phyloP scores from a whole-genome alignment of 768 basidiomycete genomes.

The Auricularia cornea region DNA sequence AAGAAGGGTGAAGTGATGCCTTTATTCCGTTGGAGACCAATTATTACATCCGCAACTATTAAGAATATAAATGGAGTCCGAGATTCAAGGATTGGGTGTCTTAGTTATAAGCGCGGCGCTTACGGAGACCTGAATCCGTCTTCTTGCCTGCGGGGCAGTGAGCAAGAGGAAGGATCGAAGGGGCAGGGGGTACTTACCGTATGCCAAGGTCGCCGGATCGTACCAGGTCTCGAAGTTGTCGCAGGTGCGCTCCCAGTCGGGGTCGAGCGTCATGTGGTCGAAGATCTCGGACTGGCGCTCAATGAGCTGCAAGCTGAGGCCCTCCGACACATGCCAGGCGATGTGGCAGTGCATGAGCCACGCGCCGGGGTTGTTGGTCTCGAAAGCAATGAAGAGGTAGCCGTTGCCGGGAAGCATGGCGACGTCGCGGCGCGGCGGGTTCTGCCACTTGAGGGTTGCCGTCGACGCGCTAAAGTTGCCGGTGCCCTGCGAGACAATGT shows the following conservation, averaged over 20 bases:
- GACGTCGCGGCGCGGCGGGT: constrained; percentile 4
- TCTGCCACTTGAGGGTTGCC: not conserved
- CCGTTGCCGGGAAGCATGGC: constrained; percentile 6
- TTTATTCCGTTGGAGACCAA: too few species aligned
- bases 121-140: not conserved
- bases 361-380: constrained; percentile 3
- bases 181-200: not conserved
- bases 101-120: too few species aligned
- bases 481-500: not conserved
- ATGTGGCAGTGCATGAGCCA: constrained; percentile 6
- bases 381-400: not conserved
- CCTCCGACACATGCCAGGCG: constrained; percentile 4
- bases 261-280: not conserved
- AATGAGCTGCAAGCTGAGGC: not conserved
- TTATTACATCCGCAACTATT: too few species aligned
- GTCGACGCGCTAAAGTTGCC: not conserved
- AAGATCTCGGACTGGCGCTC: not conserved
- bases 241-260: not conserved
- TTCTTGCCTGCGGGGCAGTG: not conserved
- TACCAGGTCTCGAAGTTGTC: not conserved
- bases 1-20: too few species aligned
- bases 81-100: too few species aligned
- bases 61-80: too few species aligned
- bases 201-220: not conserved
- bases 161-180: not conserved